Conservation (phyloP, 805 yeast genomes). For the Ogataea paraovalis region DNA sequence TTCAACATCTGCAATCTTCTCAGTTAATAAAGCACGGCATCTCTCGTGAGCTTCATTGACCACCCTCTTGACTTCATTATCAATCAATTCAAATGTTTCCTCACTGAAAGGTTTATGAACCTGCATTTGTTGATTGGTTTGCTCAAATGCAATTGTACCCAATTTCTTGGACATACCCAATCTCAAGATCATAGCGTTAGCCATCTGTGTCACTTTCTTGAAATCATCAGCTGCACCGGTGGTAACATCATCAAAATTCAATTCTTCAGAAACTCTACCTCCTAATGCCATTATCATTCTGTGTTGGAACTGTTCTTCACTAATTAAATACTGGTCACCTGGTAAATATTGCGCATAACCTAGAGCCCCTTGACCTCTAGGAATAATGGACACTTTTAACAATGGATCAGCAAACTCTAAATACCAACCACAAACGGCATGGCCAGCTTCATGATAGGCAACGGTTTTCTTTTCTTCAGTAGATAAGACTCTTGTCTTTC, state of each 20-base stretch:
- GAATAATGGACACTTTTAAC: conserved; percentile 92
- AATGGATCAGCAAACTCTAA: conserved; percentile 89
- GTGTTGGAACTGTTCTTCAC: conserved; percentile 68
- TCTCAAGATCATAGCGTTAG: conserved; percentile 86
- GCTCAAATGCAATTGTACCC: conserved; percentile 80
- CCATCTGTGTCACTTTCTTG: conserved; percentile 92
- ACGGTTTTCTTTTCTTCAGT: conserved; percentile 86
- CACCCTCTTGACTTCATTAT: conserved; percentile 74
- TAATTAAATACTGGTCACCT: conserved; percentile 79
- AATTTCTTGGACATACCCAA: conserved; percentile 87
- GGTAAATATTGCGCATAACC: conserved; percentile 98
- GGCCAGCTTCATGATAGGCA: conserved; percentile 99
- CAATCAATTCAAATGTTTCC: conserved; percentile 76
- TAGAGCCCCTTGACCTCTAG: conserved; percentile 94
- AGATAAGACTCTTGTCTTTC: conserved; percentile 76
- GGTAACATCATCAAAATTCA: conserved; percentile 87
- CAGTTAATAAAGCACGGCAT: conserved; percentile 65
- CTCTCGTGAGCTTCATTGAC: conserved; percentile 69
- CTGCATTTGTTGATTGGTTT: conserved; percentile 50
- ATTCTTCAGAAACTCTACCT: conserved; percentile 94
- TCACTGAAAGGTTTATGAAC: conserved; percentile 79
- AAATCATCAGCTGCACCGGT: conserved; percentile 97
- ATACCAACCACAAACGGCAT: conserved; percentile 98
- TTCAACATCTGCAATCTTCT: conserved; percentile 72
- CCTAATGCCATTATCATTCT: conserved; percentile 97